A percentile compares a stretch with the other conserved stretches of the same genome.
phyloP scores from a whole-genome alignment of 768 basidiomycete genomes.

The Naganishia randhawae region DNA sequence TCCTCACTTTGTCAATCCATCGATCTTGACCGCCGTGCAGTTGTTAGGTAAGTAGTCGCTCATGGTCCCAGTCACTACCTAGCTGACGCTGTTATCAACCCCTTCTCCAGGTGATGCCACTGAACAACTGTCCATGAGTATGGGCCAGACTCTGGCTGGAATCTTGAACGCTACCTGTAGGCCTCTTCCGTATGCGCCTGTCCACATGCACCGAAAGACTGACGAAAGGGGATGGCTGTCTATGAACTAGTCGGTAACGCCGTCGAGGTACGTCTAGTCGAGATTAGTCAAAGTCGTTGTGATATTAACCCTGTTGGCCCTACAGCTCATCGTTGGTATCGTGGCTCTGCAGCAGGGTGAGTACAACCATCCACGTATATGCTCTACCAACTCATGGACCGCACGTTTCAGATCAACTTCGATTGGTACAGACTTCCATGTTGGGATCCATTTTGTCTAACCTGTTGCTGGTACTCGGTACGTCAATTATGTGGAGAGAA shows the following conservation, averaged over 20 bases:
- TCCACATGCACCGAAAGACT: no score
- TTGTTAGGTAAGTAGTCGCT: constrained; percentile 8
- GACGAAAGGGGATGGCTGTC: no score
- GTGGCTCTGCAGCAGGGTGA: constrained; percentile 71
- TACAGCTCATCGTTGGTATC: constrained; percentile 72
- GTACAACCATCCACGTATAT: not conserved
- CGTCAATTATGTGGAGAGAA: constrained; percentile 71
- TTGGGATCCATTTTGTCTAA: constrained; percentile 89
- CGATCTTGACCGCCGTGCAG: not conserved
- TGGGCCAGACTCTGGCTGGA: constrained; percentile 82
- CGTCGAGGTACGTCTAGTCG: constrained; percentile 56
- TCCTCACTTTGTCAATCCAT: not conserved
- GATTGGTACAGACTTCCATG: constrained; percentile 90
- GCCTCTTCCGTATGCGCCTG: not conserved
- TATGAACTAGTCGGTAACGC: constrained; percentile 49
- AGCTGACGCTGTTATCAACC: not conserved
- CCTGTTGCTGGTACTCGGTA: constrained; percentile 77
- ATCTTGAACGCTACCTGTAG: constrained; percentile 66
- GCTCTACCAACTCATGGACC: constrained; percentile 22
- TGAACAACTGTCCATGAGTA: constrained; percentile 54
- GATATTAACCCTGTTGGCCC: not conserved
- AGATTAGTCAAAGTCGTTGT: not conserved
- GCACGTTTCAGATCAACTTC: constrained; percentile 61
- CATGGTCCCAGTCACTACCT: not conserved
- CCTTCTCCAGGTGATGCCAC: constrained; percentile 45